Conservation (phyloP, 495 filamentous ascomycete genomes). For the Penicillium goetzii region DNA sequence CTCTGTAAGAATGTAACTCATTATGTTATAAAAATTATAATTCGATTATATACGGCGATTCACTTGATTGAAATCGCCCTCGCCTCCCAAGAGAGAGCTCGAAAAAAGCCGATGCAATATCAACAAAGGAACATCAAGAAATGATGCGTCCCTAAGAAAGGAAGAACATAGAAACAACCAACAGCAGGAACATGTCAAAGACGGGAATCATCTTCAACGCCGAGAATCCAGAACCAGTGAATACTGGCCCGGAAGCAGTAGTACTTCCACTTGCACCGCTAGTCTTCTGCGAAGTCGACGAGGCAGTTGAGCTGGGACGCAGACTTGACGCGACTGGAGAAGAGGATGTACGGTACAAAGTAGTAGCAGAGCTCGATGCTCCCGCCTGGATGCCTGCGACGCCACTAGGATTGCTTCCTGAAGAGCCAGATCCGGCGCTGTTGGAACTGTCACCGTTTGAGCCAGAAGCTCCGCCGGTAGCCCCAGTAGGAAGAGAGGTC, state of each 20-base stretch:
- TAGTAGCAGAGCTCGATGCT: background rate
- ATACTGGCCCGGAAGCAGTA: background rate
- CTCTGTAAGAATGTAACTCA: background rate
- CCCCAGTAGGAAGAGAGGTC: background rate
- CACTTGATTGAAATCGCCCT: background rate
- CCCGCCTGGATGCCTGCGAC: background rate
- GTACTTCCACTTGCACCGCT: background rate
- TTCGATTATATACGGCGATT: background rate
- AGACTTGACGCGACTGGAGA: background rate
- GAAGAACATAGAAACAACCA: background rate
- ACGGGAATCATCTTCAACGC: background rate
- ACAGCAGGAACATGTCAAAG: background rate
- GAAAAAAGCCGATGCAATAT: background rate
- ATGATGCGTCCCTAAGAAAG: background rate
- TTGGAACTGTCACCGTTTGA: background rate
- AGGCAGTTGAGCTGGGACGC: background rate
- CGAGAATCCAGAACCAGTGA: background rate
- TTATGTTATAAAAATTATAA: background rate
- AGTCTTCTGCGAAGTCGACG: background rate
- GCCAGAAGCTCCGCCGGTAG: background rate
- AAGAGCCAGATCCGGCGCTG: background rate
- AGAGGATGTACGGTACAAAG: background rate
- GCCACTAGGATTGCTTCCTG: background rate
- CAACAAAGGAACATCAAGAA: background rate
- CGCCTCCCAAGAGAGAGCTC: background rate